Evolutionary conservation across 192 early-diverging fungal genomes (phyloP).

Genomic region (Chytriomyces confervae): DNA sequence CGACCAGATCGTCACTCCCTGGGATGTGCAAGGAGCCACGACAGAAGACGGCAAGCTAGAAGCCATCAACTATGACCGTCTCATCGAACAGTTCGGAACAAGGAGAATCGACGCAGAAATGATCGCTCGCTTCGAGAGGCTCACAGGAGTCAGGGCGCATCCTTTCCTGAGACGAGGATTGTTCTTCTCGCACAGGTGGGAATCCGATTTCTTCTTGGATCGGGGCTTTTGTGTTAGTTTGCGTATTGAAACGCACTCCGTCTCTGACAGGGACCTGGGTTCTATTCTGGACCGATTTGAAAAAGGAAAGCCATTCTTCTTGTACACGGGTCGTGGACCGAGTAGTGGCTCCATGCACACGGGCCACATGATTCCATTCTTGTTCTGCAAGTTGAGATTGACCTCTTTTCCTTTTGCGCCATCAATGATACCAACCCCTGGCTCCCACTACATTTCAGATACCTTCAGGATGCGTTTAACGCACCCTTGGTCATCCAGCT

Average conservation of each 20-base stretch:
- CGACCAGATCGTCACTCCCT: slow-evolving; percentile 82
- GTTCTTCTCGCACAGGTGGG: slow-evolving; percentile 93
- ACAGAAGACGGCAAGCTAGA: slow-evolving; percentile 79
- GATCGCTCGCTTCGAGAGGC: slow-evolving; percentile 78
- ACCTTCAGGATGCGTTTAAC: slow-evolving; percentile 95
- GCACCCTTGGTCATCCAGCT: slow-evolving; percentile 94
- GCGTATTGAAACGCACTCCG: background rate
- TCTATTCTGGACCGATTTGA: slow-evolving; percentile 89
- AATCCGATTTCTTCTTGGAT: background rate
- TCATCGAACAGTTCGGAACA: slow-evolving; percentile 90
- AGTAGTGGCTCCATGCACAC: slow-evolving; percentile 91
- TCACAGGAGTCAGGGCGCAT: slow-evolving; percentile 86
- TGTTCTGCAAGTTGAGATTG: slow-evolving; percentile 85
- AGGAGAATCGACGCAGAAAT: slow-evolving; percentile 75
- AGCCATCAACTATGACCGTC: slow-evolving; percentile 92
- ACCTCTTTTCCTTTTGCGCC: background rate
- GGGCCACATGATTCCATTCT: slow-evolving; percentile 95
- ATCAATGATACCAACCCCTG: background rate
- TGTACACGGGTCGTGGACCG: slow-evolving; percentile 98
- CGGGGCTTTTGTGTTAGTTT: background rate
- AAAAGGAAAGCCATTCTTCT: slow-evolving; percentile 94
- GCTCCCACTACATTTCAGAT: slow-evolving; percentile 54
- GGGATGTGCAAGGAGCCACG: slow-evolving; percentile 90
- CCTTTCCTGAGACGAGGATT: slow-evolving; percentile 84
- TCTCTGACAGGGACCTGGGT: slow-evolving; percentile 68